Percentiles rank a stretch among this genome's conserved stretches.
Evolutionary conservation across 495 filamentous ascomycete species (phyloP).

Genomic region (Hyaloscypha variabilis): DNA sequence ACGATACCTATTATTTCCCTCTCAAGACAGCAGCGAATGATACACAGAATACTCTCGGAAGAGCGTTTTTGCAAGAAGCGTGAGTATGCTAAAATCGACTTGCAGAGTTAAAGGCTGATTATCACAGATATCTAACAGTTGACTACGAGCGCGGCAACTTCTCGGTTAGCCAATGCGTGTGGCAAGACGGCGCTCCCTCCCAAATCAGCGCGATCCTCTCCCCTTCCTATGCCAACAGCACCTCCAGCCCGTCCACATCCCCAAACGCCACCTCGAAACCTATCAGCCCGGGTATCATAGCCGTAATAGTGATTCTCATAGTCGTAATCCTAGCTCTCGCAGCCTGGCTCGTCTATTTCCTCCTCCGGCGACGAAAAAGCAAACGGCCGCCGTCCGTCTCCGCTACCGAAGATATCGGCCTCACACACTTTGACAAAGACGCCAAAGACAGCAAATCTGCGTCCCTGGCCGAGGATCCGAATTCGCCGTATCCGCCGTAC

Average conservation of each 20-base stretch:
- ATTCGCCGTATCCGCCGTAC: neutral
- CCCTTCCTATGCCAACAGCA: constrained; percentile 6
- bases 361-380: constrained; percentile 21
- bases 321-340: neutral
- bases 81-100: constrained; percentile 38
- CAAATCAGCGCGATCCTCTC: constrained; percentile 18
- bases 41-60: constrained; percentile 57
- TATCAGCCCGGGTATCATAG: neutral
- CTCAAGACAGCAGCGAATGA: constrained; percentile 54
- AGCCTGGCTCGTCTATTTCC: neutral
- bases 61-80: constrained; percentile 61
- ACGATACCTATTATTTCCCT: constrained; percentile 49
- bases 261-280: neutral
- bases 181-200: constrained; percentile 18
- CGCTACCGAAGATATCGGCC: constrained; percentile 25
- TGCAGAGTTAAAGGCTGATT: constrained; percentile 46
- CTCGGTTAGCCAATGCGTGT: constrained; percentile 27
- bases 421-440: constrained; percentile 3
- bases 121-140: constrained; percentile 42
- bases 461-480: neutral
- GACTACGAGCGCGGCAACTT: constrained; percentile 31
- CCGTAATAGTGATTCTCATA: neutral
- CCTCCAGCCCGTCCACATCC: neutral
- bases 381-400: constrained; percentile 18
- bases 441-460: neutral